Evolutionary conservation across 208 protist species (phyloP).

Genomic region (Trypanosoma theileri): DNA sequence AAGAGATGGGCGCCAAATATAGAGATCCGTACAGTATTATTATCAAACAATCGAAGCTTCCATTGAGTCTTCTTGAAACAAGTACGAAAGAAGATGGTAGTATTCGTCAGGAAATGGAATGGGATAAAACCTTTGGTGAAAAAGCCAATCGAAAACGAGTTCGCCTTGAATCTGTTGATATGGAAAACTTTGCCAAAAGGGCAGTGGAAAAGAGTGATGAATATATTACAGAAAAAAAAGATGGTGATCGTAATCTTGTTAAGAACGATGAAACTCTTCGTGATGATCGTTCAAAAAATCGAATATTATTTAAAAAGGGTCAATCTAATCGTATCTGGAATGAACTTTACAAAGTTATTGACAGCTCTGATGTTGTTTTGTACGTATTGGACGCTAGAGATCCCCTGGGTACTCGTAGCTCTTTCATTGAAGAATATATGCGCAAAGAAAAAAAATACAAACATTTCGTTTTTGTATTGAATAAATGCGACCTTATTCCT

Average conservation of each 20-base stretch:
- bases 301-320: constrained; percentile 96
- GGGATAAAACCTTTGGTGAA: constrained; percentile 95
- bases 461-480: constrained; percentile 99
- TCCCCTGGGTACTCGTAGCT: constrained; percentile 97
- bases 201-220: constrained; percentile 42
- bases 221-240: constrained; percentile 55
- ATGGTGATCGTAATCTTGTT: constrained; percentile 63
- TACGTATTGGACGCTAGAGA: constrained; percentile 98
- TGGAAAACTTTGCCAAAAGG: constrained; percentile 54
- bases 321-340: constrained; percentile 99
- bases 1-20: constrained; percentile 94
- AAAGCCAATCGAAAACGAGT: constrained; percentile 93
- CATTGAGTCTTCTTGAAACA: constrained; percentile 92
- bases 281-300: constrained; percentile 80
- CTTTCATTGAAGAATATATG: constrained; percentile 93
- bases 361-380: constrained; percentile 99
- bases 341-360: constrained; percentile 99
- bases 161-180: constrained; percentile 55
- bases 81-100: constrained; percentile 77
- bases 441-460: constrained; percentile 97
- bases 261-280: constrained; percentile 30
- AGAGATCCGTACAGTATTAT: constrained; percentile 98
- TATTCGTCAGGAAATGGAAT: constrained; percentile 94
- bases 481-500: constrained; percentile 99
- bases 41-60: constrained; percentile 97